A percentile compares a stretch with the other conserved stretches of the same genome.
These are phyloP conservation scores for Elsinoe necatrix DNA, from an alignment of 2,329 filamentous ascomycete genomes.

Conservation along the genomic window DNA sequence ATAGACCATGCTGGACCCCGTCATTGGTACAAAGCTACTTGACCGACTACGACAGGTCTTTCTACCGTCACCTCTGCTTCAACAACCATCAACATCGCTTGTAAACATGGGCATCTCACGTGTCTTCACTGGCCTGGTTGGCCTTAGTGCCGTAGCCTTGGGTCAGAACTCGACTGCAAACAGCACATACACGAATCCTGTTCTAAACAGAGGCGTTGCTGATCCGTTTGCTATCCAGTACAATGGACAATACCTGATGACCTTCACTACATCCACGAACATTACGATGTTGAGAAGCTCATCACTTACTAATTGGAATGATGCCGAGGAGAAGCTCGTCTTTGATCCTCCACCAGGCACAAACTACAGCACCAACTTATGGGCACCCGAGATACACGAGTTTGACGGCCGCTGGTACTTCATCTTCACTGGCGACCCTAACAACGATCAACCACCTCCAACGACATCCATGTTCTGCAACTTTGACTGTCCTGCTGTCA, in stretches of 20 bases:
- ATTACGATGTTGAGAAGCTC: slow-evolving; percentile 37
- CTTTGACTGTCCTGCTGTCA: slow-evolving; percentile 42
- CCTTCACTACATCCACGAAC: slow-evolving; percentile 37
- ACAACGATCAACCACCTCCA: slow-evolving; percentile 38
- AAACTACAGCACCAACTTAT: slow-evolving; percentile 41
- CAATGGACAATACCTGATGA: slow-evolving; percentile 38
- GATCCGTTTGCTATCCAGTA: slow-evolving; percentile 41
- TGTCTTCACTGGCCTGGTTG: slow-evolving; percentile 4
- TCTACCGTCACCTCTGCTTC: background rate
- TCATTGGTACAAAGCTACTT: slow-evolving; percentile 12
- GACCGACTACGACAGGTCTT: background rate
- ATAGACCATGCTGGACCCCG: slow-evolving; percentile 2
- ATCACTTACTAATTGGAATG: slow-evolving; percentile 37
- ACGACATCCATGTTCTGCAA: slow-evolving; percentile 42
- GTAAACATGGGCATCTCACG: slow-evolving; percentile 3
- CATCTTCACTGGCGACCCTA: slow-evolving; percentile 46
- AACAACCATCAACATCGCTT: background rate
- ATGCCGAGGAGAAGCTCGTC: slow-evolving; percentile 36
- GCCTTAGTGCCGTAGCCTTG: background rate
- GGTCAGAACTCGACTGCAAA: slow-evolving; percentile 6
- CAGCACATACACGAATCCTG: slow-evolving; percentile 39
- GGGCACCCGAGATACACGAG: slow-evolving; percentile 45
- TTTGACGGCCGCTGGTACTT: slow-evolving; percentile 42
- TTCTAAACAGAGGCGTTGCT: slow-evolving; percentile 34
- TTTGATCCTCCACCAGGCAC: slow-evolving; percentile 35